A percentile compares a stretch with the other conserved stretches of the same genome.
These are phyloP conservation scores for Backusella tarrabulga DNA, from an alignment of 192 early-diverging fungal genomes.

Conservation along the genomic window DNA sequence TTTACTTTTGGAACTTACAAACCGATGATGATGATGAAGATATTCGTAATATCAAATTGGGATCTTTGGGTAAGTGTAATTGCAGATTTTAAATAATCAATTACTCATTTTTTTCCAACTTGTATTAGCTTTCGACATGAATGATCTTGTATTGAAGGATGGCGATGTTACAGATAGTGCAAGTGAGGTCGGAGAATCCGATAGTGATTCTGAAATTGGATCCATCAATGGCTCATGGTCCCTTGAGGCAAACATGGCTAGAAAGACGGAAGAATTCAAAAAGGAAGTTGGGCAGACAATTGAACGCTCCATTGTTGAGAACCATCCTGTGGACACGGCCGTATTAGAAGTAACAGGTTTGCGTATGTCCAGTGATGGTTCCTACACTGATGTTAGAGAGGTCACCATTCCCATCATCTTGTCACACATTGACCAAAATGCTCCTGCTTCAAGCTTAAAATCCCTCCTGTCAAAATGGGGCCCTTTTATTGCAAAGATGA, in stretches of 20 bases:
- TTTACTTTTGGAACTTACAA: conserved; percentile 55
- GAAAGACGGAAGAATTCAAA: conserved; percentile 65
- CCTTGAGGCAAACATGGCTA: conserved; percentile 47
- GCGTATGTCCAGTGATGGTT: conserved; percentile 83
- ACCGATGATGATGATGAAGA: conserved; percentile 59
- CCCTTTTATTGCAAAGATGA: conserved; percentile 64
- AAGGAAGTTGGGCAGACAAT: conserved; percentile 73
- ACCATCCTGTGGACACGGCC: conserved; percentile 71
- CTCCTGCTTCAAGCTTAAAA: conserved; percentile 40
- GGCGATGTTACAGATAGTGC: conserved; percentile 37
- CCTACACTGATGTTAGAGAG: conserved; percentile 74
- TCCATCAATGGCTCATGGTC: conserved; percentile 49
- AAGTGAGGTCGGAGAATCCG: conserved; percentile 30
- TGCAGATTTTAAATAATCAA: not conserved
- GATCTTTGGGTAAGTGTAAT: conserved; percentile 40
- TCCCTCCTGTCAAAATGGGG: conserved; percentile 65
- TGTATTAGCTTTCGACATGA: conserved; percentile 48
- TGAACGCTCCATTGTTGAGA: conserved; percentile 77
- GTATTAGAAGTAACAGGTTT: conserved; percentile 84
- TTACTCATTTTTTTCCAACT: not conserved
- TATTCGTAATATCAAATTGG: conserved; percentile 50
- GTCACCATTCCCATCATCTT: conserved; percentile 74
- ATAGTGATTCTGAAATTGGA: conserved; percentile 43
- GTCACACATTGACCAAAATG: conserved; percentile 52
- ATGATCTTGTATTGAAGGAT: conserved; percentile 39